Conservation (phyloP, 257 asterid genomes). For the Agastache rugosa region DNA sequence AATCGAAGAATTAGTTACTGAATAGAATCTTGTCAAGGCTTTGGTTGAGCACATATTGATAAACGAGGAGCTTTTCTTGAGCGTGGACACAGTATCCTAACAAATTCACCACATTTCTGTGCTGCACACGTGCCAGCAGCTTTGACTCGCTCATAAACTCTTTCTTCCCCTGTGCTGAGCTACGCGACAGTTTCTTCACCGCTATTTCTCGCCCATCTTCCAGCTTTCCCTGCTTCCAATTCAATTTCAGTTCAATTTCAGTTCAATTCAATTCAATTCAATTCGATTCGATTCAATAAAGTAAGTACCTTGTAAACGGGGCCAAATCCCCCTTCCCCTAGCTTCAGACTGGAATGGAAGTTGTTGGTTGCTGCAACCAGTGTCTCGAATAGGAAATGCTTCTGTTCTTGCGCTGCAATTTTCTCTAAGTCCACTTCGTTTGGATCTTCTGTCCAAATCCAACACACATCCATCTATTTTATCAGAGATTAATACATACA, state of each 20-base stretch:
- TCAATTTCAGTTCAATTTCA: neutral
- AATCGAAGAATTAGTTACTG: slow-evolving; percentile 55
- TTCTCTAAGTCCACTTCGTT: slow-evolving; percentile 69
- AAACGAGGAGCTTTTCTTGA: slow-evolving; percentile 75
- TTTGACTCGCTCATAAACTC: slow-evolving; percentile 81
- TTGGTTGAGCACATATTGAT: slow-evolving; percentile 73
- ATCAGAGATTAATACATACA: neutral
- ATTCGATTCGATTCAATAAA: neutral
- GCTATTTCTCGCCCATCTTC: slow-evolving; percentile 77
- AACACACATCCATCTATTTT: slow-evolving; percentile 8
- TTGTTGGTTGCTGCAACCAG: slow-evolving; percentile 47
- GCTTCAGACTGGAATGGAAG: slow-evolving; percentile 40
- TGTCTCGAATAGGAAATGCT: slow-evolving; percentile 58
- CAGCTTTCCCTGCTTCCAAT: slow-evolving; percentile 59
- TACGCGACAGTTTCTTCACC: slow-evolving; percentile 79
- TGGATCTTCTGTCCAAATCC: slow-evolving; percentile 45
- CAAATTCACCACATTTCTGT: slow-evolving; percentile 76
- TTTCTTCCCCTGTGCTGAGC: slow-evolving; percentile 70
- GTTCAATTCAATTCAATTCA: neutral
- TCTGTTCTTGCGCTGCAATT: slow-evolving; percentile 80
- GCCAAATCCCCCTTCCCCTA: slow-evolving; percentile 55
- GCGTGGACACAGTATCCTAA: slow-evolving; percentile 70
- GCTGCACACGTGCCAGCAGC: slow-evolving; percentile 81
- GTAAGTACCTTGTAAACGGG: slow-evolving; percentile 54
- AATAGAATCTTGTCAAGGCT: slow-evolving; percentile 87